Evolutionary conservation across 2,329 filamentous ascomycete species (phyloP), one percentile per base, ranked within the genome.

Genomic region (Magnaporthiopsis rhizophila): DNA sequence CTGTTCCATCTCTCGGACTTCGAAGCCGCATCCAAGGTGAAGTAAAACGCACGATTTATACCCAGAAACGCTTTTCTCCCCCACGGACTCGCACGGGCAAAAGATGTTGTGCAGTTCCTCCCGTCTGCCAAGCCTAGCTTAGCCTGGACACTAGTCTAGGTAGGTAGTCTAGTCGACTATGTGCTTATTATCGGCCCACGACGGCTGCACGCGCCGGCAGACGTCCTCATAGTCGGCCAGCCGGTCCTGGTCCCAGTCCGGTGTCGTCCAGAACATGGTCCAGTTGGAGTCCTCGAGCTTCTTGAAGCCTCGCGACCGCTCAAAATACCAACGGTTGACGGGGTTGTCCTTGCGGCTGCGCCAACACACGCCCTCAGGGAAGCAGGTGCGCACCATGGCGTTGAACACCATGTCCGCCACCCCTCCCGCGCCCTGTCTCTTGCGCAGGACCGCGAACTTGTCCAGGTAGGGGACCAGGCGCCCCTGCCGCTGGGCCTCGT

Each of bases 291-390:
- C 86, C 0, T 84, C 81, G 53, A 99, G 78, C 77, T 96, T 95
- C 83, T 88, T 90, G 2, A 88, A 93, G 0, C 95, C 95, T 61
- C 85, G 80, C 2, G 91, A 91, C 61, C 95, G 83, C 77, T 99
- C 95, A 77, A 98, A 97, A 75, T 99, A 99, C 95, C 95, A 99
- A 74, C 97, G 97, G 73, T 99, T 99, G 5, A 99, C 95, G 0
- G 93, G 94, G 72, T 99, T 98, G 73, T 93, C 86, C 72, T 89
- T 89, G 62, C 95, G 82, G 73, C 91, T 96, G 65, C 93, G 83
- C 95, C 95, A 99, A 72, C 93, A 96, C 1, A 98, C 90, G 0
- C 95, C 95, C 2, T 86, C 77, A 0, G 93, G 93, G 69, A 98
- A 96, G 70, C 93, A 97, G 26, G 89, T 87, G 34, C 90, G 85